Percentiles rank a stretch among this genome's conserved stretches.
These are phyloP conservation scores for Wolfiporia cocos DNA, from an alignment of 1,284 basidiomycete species.

Conservation along the genomic window DNA sequence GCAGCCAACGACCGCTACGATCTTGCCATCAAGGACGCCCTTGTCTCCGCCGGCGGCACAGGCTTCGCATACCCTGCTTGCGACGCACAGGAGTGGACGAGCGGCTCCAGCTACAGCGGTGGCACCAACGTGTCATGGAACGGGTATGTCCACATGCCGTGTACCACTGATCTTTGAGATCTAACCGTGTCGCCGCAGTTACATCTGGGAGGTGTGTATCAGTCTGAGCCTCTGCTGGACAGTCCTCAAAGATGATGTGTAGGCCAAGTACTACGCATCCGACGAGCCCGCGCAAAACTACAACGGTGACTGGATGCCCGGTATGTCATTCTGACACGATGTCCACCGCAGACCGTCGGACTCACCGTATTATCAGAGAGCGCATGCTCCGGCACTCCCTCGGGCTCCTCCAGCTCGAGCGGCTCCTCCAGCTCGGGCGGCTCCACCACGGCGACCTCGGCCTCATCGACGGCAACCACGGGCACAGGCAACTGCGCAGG, in stretches of 20 bases:
- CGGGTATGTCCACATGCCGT: conserved; percentile 33
- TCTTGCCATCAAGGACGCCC: conserved; percentile 52
- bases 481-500: conserved; percentile 37
- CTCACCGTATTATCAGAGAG: conserved; percentile 36
- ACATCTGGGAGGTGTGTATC: conserved; percentile 55
- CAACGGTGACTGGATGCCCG: conserved; percentile 57
- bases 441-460: conserved; percentile 16
- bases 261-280: conserved; percentile 59
- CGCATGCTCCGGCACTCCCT: conserved; percentile 37
- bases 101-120: conserved; percentile 45
- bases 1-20: conserved; percentile 58
- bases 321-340: conserved; percentile 30
- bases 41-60: conserved; percentile 54
- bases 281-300: conserved; percentile 42
- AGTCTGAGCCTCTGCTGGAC: background rate
- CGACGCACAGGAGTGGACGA: conserved; percentile 44
- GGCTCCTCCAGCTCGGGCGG: background rate
- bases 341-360: background rate
- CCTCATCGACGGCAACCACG: conserved; percentile 22
- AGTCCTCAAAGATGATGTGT: background rate
- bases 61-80: conserved; percentile 63
- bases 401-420: conserved; percentile 4
- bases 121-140: conserved; percentile 48
- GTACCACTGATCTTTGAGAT: background rate
- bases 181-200: conserved; percentile 27